Evolutionary conservation across 192 early-diverging fungal species (phyloP), one percentile per base, ranked within the genome.

Genomic region (Coemansia javaensis): DNA sequence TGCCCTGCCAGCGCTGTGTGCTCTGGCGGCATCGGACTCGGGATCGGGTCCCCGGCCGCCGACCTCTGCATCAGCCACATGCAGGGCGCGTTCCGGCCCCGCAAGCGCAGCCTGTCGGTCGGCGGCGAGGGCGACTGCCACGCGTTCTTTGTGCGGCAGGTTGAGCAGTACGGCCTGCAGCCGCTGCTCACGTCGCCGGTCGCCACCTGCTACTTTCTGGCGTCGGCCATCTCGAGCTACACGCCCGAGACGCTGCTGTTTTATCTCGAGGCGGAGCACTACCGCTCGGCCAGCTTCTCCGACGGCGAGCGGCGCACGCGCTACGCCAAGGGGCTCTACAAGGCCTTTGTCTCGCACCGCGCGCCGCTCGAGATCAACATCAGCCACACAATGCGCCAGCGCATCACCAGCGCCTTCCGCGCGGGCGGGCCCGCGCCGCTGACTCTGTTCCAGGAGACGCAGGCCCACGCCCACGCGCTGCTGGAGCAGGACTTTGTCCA

Each of bases 21-120:
- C n/a, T n/a, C n/a, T n/a, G n/a, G n/a, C n/a, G n/a, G n/a, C n/a
- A n/a, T n/a, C n/a, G n/a, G n/a, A n/a, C n/a, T n/a, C n/a, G n/a
- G n/a, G n/a, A n/a, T n/a, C n/a, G n/a, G n/a, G n/a, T n/a, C n/a
- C n/a, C n/a, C n/a, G n/a, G n/a, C n/a, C n/a, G n/a, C n/a, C n/a
- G n/a, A n/a, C n/a, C n/a, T n/a, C n/a, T n/a, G n/a, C n/a, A 8
- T 30, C 11, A 14, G 7, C 4, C 15, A n/a, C n/a, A 6, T 28
- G 37, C 48, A 7, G 36, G 32, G 51, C 23, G 27, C 43, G 12
- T 73, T 65, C 32, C 62, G 69, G 4, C 49, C 62, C 10, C 69
- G 69, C 39, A 75, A 75, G 47, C 71, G 71, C 22, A 75, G 71
- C 40, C 38, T 75, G 27, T 75, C 71, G 7, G 71, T 75, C 3